A percentile compares a stretch with the other conserved stretches of the same genome.
Evolutionary conservation across 371 early-diverging fungal genomes (phyloP).

Genomic region (Dentiscutata heterogama): DNA sequence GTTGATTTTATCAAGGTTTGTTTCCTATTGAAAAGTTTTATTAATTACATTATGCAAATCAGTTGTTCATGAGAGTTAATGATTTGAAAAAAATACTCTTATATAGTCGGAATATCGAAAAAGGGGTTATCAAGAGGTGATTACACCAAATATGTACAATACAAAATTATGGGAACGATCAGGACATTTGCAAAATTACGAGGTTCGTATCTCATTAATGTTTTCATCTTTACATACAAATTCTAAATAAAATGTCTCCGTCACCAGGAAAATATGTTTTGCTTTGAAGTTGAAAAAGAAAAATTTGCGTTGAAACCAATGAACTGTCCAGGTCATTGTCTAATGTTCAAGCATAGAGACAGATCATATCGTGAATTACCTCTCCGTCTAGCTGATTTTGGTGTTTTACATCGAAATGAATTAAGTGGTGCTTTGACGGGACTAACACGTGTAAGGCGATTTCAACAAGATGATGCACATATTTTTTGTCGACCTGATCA

Average conservation of each 20-base stretch:
- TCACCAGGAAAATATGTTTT: constrained; percentile 93
- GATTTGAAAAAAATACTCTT: no score
- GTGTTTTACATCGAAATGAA: constrained; percentile 95
- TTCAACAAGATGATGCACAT: constrained; percentile 99
- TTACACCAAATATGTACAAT: constrained; percentile 96
- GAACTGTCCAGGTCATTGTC: constrained; percentile 99
- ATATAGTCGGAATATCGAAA: constrained; percentile 77
- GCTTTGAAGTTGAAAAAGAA: constrained; percentile 82
- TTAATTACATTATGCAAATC: background rate
- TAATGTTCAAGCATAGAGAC: constrained; percentile 86
- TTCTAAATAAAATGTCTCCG: constrained; percentile 39
- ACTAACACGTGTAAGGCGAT: constrained; percentile 92
- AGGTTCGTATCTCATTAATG: constrained; percentile 69
- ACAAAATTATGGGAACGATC: constrained; percentile 95
- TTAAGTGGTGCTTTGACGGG: constrained; percentile 94
- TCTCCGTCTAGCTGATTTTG: constrained; percentile 94
- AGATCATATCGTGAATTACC: constrained; percentile 95
- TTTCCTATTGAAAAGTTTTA: no score
- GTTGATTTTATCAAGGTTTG: constrained; percentile 64
- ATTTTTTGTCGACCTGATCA: constrained; percentile 92
- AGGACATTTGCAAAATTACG: constrained; percentile 97
- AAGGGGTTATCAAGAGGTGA: constrained; percentile 94
- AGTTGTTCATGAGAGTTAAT: background rate
- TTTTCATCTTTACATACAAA: constrained; percentile 53
- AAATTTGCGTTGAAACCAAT: constrained; percentile 94